These are phyloP conservation scores for Apiospora pterosperma DNA, from an alignment of 2,329 filamentous ascomycete species.

Conservation along the genomic window DNA sequence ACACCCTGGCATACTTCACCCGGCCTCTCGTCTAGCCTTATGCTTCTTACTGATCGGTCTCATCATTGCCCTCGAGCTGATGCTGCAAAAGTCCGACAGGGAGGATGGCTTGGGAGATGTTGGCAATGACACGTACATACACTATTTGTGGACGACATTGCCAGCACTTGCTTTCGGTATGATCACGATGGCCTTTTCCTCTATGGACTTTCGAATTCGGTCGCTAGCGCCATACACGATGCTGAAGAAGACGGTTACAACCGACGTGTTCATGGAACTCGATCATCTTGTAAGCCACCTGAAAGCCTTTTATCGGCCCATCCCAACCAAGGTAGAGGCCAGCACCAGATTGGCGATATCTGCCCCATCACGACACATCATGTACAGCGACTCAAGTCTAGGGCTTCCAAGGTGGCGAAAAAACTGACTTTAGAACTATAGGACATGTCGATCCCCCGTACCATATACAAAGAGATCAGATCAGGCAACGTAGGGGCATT, in stretches of 20 bases:
- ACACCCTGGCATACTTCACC: slow-evolving; percentile 28
- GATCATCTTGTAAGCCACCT: slow-evolving; percentile 8
- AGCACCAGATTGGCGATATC: too few species aligned
- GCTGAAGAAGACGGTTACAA: not conserved
- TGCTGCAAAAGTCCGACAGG: slow-evolving; percentile 26
- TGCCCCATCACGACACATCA: too few species aligned
- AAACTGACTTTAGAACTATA: not conserved
- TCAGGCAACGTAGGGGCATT: slow-evolving; percentile 2
- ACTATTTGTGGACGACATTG: slow-evolving; percentile 13
- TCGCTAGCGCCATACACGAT: slow-evolving; percentile 4
- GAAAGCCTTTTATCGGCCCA: too few species aligned
- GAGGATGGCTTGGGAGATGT: slow-evolving; percentile 28
- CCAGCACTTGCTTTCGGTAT: not conserved
- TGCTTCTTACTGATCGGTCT: slow-evolving; percentile 24
- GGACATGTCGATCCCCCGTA: not conserved
- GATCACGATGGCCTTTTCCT: not conserved
- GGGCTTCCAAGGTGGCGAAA: too few species aligned
- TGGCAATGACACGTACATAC: slow-evolving; percentile 20
- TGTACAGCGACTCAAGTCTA: too few species aligned
- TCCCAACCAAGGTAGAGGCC: too few species aligned
- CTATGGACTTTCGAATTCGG: slow-evolving; percentile 1
- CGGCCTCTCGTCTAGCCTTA: slow-evolving; percentile 22
- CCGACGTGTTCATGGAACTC: not conserved
- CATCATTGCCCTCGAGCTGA: slow-evolving; percentile 31
- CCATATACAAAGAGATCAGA: slow-evolving; percentile 1